Conservation (phyloP, 768 basidiomycete species). For the Podaxis pistillaris region DNA sequence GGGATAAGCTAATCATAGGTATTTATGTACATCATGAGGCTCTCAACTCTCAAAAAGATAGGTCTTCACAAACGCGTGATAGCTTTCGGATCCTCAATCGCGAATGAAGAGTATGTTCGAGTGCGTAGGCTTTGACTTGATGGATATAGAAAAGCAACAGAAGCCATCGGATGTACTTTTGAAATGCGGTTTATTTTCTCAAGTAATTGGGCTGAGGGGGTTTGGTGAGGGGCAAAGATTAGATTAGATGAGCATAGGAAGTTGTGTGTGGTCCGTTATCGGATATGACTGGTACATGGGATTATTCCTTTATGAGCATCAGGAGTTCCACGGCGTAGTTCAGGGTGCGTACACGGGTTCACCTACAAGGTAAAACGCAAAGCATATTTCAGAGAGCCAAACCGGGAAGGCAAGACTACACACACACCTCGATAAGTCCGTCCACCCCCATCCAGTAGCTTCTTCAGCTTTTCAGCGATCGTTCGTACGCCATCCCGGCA, state of each 20-base stretch:
- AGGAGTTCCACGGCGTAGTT: constrained; percentile 6
- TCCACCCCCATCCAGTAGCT: constrained; percentile 55
- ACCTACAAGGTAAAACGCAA: constrained; percentile 24
- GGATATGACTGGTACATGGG: not conserved
- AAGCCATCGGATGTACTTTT: not conserved
- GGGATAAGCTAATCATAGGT: no score
- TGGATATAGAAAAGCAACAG: no score
- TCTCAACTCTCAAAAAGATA: no score
- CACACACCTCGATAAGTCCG: constrained; percentile 42
- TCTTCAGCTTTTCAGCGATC: constrained; percentile 61
- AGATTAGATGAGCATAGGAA: not conserved
- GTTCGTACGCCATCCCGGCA: constrained; percentile 60
- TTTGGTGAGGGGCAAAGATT: not conserved
- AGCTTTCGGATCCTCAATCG: not conserved
- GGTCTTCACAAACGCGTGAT: not conserved
- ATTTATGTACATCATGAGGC: no score
- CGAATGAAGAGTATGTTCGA: no score
- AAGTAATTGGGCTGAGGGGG: no score
- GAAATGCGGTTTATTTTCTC: not conserved
- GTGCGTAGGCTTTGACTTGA: no score
- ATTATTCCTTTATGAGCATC: not conserved
- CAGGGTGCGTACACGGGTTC: constrained; percentile 38
- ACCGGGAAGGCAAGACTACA: constrained; percentile 7
- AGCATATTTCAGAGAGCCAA: not conserved
- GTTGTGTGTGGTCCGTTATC: not conserved